Base-by-base conservation (phyloP, 805 yeast genomes). In the Ogataea degrootiae region DNA sequence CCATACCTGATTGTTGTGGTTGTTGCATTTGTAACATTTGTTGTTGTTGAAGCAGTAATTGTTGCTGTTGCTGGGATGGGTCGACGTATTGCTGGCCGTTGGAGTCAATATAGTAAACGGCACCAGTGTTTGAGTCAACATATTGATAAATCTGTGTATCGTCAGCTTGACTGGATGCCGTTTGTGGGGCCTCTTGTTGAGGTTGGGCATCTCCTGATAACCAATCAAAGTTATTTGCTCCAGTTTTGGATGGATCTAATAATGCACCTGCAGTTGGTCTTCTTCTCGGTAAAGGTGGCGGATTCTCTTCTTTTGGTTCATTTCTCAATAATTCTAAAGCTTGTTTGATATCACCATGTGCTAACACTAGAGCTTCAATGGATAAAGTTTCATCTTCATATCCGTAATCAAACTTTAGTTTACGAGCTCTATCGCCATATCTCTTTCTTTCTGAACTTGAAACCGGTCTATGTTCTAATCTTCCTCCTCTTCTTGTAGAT, bases 101-200 rank as follows among this genome's bases (percentile, higher is more conserved):
- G 11, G 82, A 75, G 57, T 85, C 91, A 34, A 85, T 77, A 56
- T 85, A 85, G 34, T 77, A 74, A 4, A 83, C 65, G 42, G 79
- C 75, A 12, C 92, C 91, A 0, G 89, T 83, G 7, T 75, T 69
- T 2, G 90, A 89, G 56, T 85, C 91, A 19, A 83, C 73, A 60
- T 81, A 85, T 58, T 84, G 92, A 56, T 68, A 85, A 65, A 73
- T 80, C 63, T 71, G 85, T 44, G 51, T 54, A 31, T 56, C 56
- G 63, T 77, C 67, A 51, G 68, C 47, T 35, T 68, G 59, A 48
- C 58, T 62, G 43, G 59, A 62, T 7, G 58, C 68, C 2, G 43
- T 33, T n/a, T 26, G 54, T 17, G 8, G 53, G 50, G 50, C 55
- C 45, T 36, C 57, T 22, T 53, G 61, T 41, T 52, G 59, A 17